Percentiles rank a stretch among this genome's conserved stretches.
These are phyloP conservation scores for Nemania sp. DNA, from an alignment of 2,329 filamentous ascomycete species.

Conservation along the genomic window DNA sequence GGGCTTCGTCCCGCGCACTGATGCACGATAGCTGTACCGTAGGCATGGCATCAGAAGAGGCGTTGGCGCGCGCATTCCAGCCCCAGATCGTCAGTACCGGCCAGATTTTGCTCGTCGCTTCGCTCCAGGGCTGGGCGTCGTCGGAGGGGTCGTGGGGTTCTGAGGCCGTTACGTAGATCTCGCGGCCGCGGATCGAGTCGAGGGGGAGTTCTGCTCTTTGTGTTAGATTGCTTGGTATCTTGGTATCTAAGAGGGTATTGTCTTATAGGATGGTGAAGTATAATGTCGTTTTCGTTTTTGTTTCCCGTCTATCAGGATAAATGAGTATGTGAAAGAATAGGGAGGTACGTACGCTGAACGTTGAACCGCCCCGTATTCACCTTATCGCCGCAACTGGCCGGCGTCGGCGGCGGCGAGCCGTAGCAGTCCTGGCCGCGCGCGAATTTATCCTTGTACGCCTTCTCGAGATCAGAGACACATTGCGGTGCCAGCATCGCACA, in stretches of 20 bases:
- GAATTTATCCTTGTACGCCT: conserved; percentile 33
- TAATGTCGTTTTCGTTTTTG: too few species aligned
- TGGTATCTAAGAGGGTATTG: too few species aligned
- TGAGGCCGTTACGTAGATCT: conserved; percentile 36
- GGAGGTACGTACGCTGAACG: conserved; percentile 31
- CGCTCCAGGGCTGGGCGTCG: conserved; percentile 19
- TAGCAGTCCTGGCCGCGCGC: conserved; percentile 33
- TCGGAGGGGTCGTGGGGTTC: conserved; percentile 27
- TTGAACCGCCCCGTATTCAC: conserved; percentile 29
- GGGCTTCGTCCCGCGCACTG: conserved; percentile 21
- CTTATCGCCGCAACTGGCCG: conserved; percentile 32
- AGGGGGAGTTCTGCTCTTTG: conserved; percentile 31
- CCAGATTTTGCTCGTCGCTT: conserved; percentile 27
- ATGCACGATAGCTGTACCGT: conserved; percentile 33
- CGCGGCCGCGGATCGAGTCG: conserved; percentile 30
- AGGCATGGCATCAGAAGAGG: conserved; percentile 23
- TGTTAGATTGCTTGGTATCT: too few species aligned
- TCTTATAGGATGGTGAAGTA: too few species aligned
- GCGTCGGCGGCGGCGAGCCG: conserved; percentile 31
- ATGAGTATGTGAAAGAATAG: neutral
- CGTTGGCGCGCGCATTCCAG: conserved; percentile 34
- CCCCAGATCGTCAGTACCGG: conserved; percentile 37
- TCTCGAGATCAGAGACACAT: conserved; percentile 35
- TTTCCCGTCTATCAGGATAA: too few species aligned
- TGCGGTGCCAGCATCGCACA: conserved; percentile 29